Percentiles rank a stretch among this genome's conserved stretches.
These are phyloP conservation scores for Globisporangium parvum DNA, from an alignment of 352 stramenopile genomes.

Conservation along the genomic window DNA sequence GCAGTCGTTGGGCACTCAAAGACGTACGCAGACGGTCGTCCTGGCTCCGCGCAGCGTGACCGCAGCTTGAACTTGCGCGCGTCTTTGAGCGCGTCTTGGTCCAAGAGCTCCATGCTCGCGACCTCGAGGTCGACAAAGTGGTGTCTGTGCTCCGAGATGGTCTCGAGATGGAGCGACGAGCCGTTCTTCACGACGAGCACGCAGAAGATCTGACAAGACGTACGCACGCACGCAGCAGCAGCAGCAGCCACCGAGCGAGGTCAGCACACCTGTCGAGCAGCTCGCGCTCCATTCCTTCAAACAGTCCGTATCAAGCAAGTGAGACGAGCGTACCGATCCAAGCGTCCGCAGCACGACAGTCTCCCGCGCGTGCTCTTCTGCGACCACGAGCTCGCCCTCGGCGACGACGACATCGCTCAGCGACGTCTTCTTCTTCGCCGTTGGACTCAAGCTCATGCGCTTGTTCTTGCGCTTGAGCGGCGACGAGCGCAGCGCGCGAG, in stretches of 20 bases:
- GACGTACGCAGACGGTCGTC: conserved; percentile 18
- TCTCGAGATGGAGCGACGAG: conserved; percentile 30
- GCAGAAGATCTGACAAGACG: conserved; percentile 30
- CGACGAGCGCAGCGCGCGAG: conserved; percentile 3
- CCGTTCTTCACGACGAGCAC: conserved; percentile 29
- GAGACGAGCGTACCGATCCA: conserved; percentile 35
- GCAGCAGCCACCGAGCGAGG: too few relatives aligned
- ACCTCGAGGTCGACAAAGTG: conserved; percentile 29
- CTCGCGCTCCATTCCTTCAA: too few relatives aligned
- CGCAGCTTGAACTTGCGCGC: conserved; percentile 38
- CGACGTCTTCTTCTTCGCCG: conserved; percentile 13
- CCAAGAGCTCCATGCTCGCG: conserved; percentile 30
- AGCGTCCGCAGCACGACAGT: conserved; percentile 24
- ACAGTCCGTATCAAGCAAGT: too few relatives aligned
- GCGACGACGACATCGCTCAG: conserved; percentile 32
- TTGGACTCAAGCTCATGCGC: conserved; percentile 22
- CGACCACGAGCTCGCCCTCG: conserved; percentile 43
- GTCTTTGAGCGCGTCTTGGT: conserved; percentile 20
- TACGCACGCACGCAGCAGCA: neutral
- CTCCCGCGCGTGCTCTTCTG: conserved; percentile 28
- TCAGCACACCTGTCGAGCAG: neutral
- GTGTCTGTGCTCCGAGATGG: conserved; percentile 27
- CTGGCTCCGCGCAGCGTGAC: conserved; percentile 4
- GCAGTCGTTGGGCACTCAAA: conserved; percentile 27
- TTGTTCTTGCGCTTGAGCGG: conserved; percentile 36